Conservation (phyloP, 1,139 yeast species). For the Wickerhamomyces sp. region DNA sequence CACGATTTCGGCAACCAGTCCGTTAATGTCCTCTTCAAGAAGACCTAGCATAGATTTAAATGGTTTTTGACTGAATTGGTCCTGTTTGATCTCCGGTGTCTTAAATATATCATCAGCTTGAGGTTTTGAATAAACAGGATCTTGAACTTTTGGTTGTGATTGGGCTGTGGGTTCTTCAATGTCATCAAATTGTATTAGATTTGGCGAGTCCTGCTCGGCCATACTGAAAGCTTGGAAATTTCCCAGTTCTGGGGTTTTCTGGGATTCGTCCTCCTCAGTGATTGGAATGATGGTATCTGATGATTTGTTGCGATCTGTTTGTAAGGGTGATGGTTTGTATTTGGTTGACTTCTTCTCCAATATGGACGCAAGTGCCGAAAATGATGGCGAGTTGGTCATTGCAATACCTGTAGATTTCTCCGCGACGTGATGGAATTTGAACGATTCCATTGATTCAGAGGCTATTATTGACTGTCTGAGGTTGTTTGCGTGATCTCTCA, state of each 20-base stretch:
- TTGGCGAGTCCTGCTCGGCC: conserved; percentile 23
- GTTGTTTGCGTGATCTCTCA: conserved; percentile 40
- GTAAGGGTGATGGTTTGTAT: conserved; percentile 6
- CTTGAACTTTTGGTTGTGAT: background rate
- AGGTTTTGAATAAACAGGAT: background rate
- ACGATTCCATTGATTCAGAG: conserved; percentile 37
- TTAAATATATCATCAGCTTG: conserved; percentile 20
- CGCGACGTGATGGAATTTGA: conserved; percentile 6
- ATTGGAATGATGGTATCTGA: conserved; percentile 6
- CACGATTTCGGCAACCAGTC: conserved; percentile 8
- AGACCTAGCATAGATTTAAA: conserved; percentile 12
- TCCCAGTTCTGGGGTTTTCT: background rate
- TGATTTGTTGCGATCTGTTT: conserved; percentile 2
- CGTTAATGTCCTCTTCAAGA: conserved; percentile 3
- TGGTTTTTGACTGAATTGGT: conserved; percentile 7
- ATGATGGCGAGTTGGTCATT: conserved; percentile 41
- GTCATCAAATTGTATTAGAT: conserved; percentile 29
- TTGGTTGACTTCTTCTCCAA: conserved; percentile 30
- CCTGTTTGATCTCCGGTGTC: conserved; percentile 20
- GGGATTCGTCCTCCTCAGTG: conserved; percentile 5
- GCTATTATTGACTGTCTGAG: conserved; percentile 46
- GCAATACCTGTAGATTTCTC: conserved; percentile 19
- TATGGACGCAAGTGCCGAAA: conserved; percentile 34
- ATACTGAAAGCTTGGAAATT: background rate
- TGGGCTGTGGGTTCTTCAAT: background rate